A percentile compares a stretch with the other conserved stretches of the same genome.
Evolutionary conservation across 371 early-diverging fungal genomes (phyloP).

Genomic region (Mucor velutinosus): DNA sequence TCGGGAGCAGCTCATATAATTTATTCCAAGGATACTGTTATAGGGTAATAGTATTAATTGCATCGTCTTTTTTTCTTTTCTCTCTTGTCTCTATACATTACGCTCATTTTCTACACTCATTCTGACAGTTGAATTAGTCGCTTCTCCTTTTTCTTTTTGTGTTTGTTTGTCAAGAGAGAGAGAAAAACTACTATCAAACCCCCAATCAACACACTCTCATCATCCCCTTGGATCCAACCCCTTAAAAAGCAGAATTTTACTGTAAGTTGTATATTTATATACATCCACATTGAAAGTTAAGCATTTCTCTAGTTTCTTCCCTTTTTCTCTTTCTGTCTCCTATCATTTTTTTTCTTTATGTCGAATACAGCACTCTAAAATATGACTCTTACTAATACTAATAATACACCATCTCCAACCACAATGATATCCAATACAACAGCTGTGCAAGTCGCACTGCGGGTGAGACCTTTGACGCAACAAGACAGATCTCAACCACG

Average conservation of each 20-base stretch:
- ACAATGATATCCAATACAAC: slow-evolving; percentile 7
- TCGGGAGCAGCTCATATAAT: slow-evolving; percentile 77
- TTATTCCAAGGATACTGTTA: slow-evolving; percentile 77
- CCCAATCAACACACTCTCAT: neutral
- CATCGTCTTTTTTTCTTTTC: neutral
- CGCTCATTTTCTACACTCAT: neutral
- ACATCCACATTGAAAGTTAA: neutral
- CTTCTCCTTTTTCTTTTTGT: neutral
- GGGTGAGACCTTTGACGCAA: slow-evolving; percentile 58
- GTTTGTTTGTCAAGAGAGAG: neutral
- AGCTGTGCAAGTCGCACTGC: slow-evolving; percentile 43
- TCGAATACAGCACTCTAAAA: slow-evolving; percentile 2
- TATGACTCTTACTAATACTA: slow-evolving; percentile 3
- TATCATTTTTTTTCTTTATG: slow-evolving; percentile 4
- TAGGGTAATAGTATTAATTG: slow-evolving; percentile 31
- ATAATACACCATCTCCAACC: neutral
- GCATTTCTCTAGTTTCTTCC: neutral
- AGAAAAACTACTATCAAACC: slow-evolving; percentile 4
- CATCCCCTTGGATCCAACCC: neutral
- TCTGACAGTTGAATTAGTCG: neutral
- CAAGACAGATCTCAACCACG: slow-evolving; percentile 51
- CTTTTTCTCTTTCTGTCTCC: neutral
- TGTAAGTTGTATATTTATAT: neutral
- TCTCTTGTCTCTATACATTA: neutral
- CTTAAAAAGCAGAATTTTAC: slow-evolving; percentile 4